Evolutionary conservation across 2,329 filamentous ascomycete genomes (phyloP), one percentile per base, ranked within the genome.

Genomic region (Trichophyton equinum): DNA sequence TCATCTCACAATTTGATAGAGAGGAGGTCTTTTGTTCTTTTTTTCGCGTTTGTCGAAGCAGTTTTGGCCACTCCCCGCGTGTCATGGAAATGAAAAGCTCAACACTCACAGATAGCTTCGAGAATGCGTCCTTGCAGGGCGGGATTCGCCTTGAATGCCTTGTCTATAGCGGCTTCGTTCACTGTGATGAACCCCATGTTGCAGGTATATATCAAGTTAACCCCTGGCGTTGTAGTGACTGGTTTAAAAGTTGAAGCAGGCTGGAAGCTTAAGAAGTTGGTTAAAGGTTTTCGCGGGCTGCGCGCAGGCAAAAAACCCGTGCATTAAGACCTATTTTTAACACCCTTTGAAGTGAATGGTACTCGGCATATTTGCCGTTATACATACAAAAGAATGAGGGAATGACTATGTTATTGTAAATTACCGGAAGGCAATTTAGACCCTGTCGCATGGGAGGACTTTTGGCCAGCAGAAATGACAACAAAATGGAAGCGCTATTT

Each of bases 81-180:
- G 44, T 47, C 44, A 57, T 47, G 58, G 56, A 42, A 60, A 62
- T 65, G 69, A 27, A 20, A 36, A 49, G 36, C 27, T 4, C 22
- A 36, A 25, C 42, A 49, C 73, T 64, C 66, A 76, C 74, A 69
- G 67, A 76, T 75, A 64, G 74, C 74, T 67, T 75, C 72, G 65
- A 74, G 75, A 61, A 76, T 69, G 65, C 73, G 70, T 67, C 74
- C 73, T 62, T 71, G 74, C 38, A 76, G 63, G 38, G 69, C 68
- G 38, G 69, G 68, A 65, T 76, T 71, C 51, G 69, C 69, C 59
- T 70, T 73, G 62, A 76, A 76, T 30, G 73, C 74, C 65, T 72
- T 70, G 63, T 76, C 73, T 65, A 76, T 75, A 47, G 67, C 61
- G 40, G 53, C 30, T 38, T 42, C 60, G 57, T 67, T 67, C 30